Conservation (phyloP, 441 rosid genomes). For the Geranium incanum region DNA sequence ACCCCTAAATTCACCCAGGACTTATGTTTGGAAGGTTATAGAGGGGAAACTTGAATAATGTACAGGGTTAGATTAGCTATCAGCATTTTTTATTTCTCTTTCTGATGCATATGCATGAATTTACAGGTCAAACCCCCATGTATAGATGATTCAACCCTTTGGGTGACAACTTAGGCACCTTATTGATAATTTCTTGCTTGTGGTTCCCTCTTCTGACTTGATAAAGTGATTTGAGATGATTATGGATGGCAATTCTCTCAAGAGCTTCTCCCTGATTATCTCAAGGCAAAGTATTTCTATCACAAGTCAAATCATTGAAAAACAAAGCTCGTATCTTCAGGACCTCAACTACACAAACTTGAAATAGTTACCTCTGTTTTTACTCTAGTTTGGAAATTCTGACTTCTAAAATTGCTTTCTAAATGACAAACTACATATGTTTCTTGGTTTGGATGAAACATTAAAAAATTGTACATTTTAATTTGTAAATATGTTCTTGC, state of each 20-base stretch:
- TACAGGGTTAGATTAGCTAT: neutral
- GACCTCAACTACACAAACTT: conserved; percentile 4
- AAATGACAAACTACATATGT: neutral
- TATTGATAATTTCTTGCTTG: neutral
- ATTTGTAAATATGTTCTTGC: neutral
- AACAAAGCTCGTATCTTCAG: neutral
- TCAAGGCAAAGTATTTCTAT: neutral
- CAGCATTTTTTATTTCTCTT: neutral
- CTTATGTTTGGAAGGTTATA: neutral
- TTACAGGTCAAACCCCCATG: neutral
- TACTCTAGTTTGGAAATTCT: neutral
- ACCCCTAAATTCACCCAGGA: conserved; percentile 2
- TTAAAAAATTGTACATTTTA: neutral
- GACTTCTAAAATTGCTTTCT: neutral
- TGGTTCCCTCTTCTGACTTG: conserved; percentile 4
- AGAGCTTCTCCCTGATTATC: neutral
- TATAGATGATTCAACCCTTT: neutral
- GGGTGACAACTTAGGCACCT: neutral
- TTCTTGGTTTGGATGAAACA: neutral
- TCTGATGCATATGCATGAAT: neutral
- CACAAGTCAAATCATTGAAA: neutral
- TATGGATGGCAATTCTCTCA: neutral
- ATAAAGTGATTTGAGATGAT: conserved; percentile 7
- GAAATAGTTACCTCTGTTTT: neutral
- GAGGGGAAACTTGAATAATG: neutral